Evolutionary conservation across 2,329 filamentous ascomycete species (phyloP).

Genomic region (Coniosporium tulheliwenetii): DNA sequence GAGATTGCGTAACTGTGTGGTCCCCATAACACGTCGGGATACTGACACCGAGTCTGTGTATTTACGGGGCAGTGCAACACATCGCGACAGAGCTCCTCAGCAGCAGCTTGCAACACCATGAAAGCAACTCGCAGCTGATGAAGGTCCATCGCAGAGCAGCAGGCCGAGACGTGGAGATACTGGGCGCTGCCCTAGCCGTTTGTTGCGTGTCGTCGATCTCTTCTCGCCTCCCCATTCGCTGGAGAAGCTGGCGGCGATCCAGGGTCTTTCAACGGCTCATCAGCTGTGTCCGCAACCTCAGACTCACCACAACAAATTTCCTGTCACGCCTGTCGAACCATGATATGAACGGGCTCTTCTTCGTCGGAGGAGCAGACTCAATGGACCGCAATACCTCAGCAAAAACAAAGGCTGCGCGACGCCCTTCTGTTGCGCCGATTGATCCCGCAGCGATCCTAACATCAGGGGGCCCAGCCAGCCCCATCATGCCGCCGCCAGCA

Average conservation of each 20-base stretch:
- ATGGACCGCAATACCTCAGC: constrained; percentile 15
- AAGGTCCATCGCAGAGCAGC: not conserved
- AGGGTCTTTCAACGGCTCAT: not conserved
- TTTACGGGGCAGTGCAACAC: too few species aligned
- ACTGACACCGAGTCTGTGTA: too few species aligned
- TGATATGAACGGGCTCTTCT: constrained; percentile 11
- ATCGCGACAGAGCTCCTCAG: too few species aligned
- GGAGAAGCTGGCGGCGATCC: not conserved
- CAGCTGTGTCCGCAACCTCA: not conserved
- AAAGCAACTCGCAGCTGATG: too few species aligned
- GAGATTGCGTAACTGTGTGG: too few species aligned
- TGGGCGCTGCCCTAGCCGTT: not conserved
- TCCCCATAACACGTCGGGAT: too few species aligned
- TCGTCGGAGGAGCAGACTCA: constrained; percentile 11
- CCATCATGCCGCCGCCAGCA: constrained; percentile 6
- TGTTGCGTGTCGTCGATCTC: not conserved
- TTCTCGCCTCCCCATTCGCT: not conserved
- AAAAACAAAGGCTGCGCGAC: constrained; percentile 5
- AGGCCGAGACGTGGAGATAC: not conserved
- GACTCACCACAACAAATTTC: not conserved
- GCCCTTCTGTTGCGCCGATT: constrained; percentile 13
- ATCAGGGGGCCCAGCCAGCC: constrained; percentile 7
- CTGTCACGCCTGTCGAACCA: constrained; percentile 8
- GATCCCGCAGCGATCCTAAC: constrained; percentile 6
- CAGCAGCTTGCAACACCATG: too few species aligned